These are phyloP conservation scores for Chloromonas sp. DNA, from an alignment of 163 green algal genomes.

Conservation along the genomic window DNA sequence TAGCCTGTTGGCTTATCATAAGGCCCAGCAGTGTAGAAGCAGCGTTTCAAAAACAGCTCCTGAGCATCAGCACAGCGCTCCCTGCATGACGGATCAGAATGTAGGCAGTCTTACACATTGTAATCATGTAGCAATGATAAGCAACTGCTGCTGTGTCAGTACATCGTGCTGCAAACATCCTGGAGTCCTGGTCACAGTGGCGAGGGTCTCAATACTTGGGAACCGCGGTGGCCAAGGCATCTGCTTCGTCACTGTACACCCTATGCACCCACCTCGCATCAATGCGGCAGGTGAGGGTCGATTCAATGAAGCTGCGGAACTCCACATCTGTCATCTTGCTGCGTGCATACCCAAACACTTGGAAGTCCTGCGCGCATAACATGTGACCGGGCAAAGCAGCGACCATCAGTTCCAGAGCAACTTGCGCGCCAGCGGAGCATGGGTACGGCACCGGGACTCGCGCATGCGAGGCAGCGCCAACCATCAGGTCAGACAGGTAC, in stretches of 20 bases:
- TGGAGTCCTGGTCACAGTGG: no score
- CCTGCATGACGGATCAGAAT: constrained; percentile 21
- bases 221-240: no score
- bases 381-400: not conserved
- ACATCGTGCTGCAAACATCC: no score
- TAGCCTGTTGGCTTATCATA: constrained; percentile 81
- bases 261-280: constrained; percentile 38
- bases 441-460: no score
- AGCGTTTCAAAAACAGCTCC: constrained; percentile 82
- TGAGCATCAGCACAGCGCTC: constrained; percentile 73
- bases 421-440: not conserved
- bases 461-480: no score
- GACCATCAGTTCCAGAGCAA: not conserved
- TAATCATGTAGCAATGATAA: no score
- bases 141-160: no score
- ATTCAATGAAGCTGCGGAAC: constrained; percentile 78
- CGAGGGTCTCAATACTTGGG: no score
- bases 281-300: constrained; percentile 78
- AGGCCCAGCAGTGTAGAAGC: constrained; percentile 78
- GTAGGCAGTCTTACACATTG: no score
- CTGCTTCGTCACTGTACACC: no score
- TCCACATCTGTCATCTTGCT: constrained; percentile 86
- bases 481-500: no score
- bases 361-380: constrained; percentile 40
- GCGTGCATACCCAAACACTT: constrained; percentile 89